These are phyloP conservation scores for Heimioporus retisporus DNA, from an alignment of 1,284 basidiomycete species.

Conservation along the genomic window DNA sequence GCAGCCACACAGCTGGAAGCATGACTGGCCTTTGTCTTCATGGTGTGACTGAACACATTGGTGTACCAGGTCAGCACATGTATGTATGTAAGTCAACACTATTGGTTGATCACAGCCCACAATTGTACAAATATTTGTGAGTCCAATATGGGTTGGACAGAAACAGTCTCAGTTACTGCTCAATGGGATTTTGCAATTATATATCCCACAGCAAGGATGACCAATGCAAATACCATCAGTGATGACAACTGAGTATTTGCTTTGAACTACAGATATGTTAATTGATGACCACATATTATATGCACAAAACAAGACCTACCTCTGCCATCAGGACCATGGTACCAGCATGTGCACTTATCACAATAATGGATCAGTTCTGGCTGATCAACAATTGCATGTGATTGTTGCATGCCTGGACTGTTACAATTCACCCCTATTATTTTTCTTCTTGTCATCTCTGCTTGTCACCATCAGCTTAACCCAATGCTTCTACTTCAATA, in stretches of 20 bases:
- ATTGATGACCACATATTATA: not conserved
- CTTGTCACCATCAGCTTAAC: no score
- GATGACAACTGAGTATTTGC: constrained; percentile 30
- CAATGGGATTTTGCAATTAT: constrained; percentile 35
- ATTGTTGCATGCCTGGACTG: constrained; percentile 23
- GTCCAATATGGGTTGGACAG: constrained; percentile 28
- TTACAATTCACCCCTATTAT: no score
- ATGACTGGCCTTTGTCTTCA: not conserved
- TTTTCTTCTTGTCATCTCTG: no score
- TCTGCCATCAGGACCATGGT: not conserved
- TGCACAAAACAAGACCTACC: not conserved
- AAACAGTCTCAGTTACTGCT: constrained; percentile 24
- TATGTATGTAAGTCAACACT: not conserved
- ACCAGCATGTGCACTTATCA: constrained; percentile 28
- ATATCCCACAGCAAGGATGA: constrained; percentile 34
- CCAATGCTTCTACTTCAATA: no score
- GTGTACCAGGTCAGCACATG: not conserved
- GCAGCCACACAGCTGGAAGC: not conserved
- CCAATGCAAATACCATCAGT: constrained; percentile 43
- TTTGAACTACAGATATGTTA: not conserved
- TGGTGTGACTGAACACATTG: not conserved
- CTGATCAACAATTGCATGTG: constrained; percentile 32
- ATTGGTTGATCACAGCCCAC: not conserved
- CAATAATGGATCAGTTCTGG: constrained; percentile 22
- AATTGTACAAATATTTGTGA: constrained; percentile 13